These are phyloP conservation scores for Backusella australiensis DNA, from an alignment of 192 early-diverging fungal species.

Conservation along the genomic window DNA sequence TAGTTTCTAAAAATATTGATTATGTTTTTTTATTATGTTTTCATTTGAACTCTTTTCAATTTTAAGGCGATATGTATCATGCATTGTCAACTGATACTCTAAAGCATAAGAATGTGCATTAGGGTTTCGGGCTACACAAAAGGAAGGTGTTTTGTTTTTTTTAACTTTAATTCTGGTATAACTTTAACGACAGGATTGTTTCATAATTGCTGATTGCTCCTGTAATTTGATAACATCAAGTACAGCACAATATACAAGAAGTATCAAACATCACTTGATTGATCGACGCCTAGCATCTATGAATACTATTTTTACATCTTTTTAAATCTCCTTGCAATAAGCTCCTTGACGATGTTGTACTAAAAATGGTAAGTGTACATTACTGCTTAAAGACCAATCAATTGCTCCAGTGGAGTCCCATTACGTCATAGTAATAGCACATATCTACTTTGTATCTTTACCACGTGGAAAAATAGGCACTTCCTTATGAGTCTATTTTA, in stretches of 20 bases:
- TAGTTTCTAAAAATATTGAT: not conserved
- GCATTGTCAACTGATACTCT: not conserved
- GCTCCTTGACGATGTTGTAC: not conserved
- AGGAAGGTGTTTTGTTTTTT: not conserved
- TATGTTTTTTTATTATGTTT: not conserved
- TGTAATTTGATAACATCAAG: not conserved
- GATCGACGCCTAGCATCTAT: not conserved
- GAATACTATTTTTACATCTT: not conserved
- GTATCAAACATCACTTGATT: not conserved
- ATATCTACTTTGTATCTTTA: not conserved
- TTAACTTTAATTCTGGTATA: not conserved
- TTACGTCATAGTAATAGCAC: not conserved
- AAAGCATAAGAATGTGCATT: not conserved
- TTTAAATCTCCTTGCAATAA: not conserved
- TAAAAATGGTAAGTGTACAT: not conserved
- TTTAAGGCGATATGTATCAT: not conserved
- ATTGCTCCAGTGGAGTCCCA: not conserved
- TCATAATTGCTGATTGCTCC: not conserved
- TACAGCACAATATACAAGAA: not conserved
- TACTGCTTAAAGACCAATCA: not conserved
- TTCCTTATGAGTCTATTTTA: not conserved
- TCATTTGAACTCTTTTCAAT: not conserved
- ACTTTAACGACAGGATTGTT: not conserved
- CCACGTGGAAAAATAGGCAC: not conserved
- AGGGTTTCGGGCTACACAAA: not conserved